These are phyloP conservation scores for Diversispora eburnea DNA, from an alignment of 192 early-diverging fungal species.

Conservation along the genomic window DNA sequence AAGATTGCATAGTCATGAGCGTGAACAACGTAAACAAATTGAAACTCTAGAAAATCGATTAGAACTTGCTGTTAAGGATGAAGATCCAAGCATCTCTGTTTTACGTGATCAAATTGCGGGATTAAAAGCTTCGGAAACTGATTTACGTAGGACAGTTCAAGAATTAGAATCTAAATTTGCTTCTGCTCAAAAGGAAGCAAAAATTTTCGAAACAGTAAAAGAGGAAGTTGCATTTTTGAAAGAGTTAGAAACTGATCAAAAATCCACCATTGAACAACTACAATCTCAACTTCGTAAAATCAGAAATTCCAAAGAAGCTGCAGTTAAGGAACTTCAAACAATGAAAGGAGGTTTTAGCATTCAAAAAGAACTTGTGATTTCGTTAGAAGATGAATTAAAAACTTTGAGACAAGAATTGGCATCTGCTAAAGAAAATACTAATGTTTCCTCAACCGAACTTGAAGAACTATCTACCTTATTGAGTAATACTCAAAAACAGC, in stretches of 20 bases:
- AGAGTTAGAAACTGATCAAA: slow-evolving; percentile 4
- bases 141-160: slow-evolving; percentile 5
- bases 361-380: slow-evolving; percentile 21
- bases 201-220: slow-evolving; percentile 17
- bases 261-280: slow-evolving; percentile 14
- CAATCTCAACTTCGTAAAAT: slow-evolving; percentile 15
- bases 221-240: slow-evolving; percentile 4
- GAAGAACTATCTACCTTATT: slow-evolving; percentile 14
- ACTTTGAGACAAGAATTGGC: slow-evolving; percentile 8
- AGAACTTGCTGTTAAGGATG: slow-evolving; percentile 8
- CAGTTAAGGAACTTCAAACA: slow-evolving; percentile 18
- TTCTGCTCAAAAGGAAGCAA: slow-evolving; percentile 11
- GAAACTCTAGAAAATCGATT: slow-evolving; percentile 10
- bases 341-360: slow-evolving; percentile 12
- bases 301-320: slow-evolving; percentile 6
- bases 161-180: slow-evolving; percentile 9
- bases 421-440: background rate
- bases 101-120: slow-evolving; percentile 15
- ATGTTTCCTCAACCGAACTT: background rate
- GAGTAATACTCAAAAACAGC: slow-evolving; percentile 9
- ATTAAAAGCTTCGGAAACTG: slow-evolving; percentile 13
- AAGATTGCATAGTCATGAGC: background rate
- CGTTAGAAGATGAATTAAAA: slow-evolving; percentile 15
- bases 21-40: slow-evolving; percentile 18
- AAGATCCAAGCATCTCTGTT: slow-evolving; percentile 5